Conservation (phyloP, 2,329 filamentous ascomycete species). For the Botrytis byssoidea region DNA sequence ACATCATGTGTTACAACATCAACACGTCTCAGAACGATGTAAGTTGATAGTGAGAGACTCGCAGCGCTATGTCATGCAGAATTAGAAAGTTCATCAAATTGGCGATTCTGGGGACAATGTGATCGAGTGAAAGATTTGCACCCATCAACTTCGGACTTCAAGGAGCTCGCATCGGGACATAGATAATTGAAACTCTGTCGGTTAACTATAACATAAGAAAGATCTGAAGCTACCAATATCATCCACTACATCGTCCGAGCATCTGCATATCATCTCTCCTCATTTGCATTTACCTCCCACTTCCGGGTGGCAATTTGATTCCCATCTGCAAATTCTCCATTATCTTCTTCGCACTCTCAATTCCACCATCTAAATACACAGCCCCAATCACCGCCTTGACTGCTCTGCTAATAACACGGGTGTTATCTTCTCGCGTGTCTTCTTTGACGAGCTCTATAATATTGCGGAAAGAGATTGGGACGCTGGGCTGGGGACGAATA, state of each 20-base stretch:
- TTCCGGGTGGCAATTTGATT: constrained; percentile 1
- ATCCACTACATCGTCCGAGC: not conserved
- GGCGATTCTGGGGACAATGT: not conserved
- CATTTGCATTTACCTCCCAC: not conserved
- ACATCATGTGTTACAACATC: not conserved
- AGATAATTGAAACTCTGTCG: not conserved
- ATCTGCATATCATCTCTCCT: not conserved
- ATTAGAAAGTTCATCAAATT: not conserved
- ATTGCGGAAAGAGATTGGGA: not conserved
- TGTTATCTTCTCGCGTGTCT: constrained; percentile 25
- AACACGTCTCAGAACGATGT: not conserved
- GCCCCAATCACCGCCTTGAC: constrained; percentile 32
- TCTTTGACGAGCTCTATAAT: constrained; percentile 22
- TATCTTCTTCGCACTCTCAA: constrained; percentile 24
- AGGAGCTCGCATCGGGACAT: no score
- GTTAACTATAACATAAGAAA: not conserved
- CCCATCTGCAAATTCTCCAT: constrained; percentile 24
- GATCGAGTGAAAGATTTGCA: not conserved
- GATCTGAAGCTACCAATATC: not conserved
- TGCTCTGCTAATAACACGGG: constrained; percentile 24
- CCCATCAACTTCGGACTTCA: not conserved
- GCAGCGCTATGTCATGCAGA: not conserved
- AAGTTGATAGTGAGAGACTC: not conserved
- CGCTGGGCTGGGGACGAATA: not conserved
- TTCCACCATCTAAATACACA: constrained; percentile 32